Evolutionary conservation across 2,329 filamentous ascomycete species (phyloP).

Genomic region (Pezizomycotina sp.): DNA sequence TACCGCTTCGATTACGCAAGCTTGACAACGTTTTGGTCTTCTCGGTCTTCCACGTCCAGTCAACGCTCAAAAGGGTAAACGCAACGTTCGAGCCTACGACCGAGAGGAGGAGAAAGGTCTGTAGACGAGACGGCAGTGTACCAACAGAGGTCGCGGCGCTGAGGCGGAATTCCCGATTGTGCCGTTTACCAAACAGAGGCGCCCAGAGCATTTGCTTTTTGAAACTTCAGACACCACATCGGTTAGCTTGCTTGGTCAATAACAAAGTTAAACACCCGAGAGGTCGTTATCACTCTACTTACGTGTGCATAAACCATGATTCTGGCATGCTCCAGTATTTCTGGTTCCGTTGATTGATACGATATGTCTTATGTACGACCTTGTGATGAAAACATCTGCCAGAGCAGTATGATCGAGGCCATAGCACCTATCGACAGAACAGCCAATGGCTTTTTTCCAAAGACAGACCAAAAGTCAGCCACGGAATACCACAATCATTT

Average conservation of each 20-base stretch:
- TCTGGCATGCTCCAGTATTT: slow-evolving; percentile 12
- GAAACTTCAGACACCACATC: slow-evolving; percentile 32
- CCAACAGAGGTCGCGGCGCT: slow-evolving; percentile 53
- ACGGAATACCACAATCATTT: no score
- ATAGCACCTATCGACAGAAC: no score
- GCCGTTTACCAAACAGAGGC: slow-evolving; percentile 55
- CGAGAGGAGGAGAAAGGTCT: slow-evolving; percentile 48
- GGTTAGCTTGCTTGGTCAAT: no score
- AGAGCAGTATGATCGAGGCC: no score
- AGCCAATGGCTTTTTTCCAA: no score
- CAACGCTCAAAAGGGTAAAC: slow-evolving; percentile 55
- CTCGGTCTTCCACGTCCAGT: slow-evolving; percentile 37
- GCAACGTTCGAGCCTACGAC: slow-evolving; percentile 60
- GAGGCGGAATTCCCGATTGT: slow-evolving; percentile 60
- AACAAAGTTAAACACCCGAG: no score
- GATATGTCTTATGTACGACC: slow-evolving; percentile 16
- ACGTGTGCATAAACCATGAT: slow-evolving; percentile 4
- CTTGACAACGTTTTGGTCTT: slow-evolving; percentile 35
- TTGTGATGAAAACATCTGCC: no score
- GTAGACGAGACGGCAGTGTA: slow-evolving; percentile 63
- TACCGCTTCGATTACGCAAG: slow-evolving; percentile 51
- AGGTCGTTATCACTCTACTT: no score
- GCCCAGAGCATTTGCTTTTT: slow-evolving; percentile 53
- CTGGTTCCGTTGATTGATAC: slow-evolving; percentile 16
- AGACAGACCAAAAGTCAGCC: no score